These are phyloP conservation scores for Chalaropsis ovoidea DNA, from an alignment of 2,329 filamentous ascomycete genomes.

Conservation along the genomic window DNA sequence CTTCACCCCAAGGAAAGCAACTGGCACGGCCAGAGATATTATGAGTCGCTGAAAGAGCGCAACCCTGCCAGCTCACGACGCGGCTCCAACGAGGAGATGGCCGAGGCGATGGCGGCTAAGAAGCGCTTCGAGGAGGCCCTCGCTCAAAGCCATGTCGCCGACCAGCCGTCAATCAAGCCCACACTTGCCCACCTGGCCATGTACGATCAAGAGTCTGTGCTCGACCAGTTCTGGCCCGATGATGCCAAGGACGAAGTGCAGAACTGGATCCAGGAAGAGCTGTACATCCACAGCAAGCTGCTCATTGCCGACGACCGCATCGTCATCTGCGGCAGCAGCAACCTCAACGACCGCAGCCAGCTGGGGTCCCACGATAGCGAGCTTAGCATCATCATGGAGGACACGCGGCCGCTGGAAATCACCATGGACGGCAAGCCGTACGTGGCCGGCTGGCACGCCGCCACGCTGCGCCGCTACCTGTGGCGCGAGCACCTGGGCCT, in stretches of 20 bases:
- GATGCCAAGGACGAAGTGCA: slow-evolving; percentile 66
- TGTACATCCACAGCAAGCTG: slow-evolving; percentile 90
- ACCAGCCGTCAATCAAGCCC: slow-evolving; percentile 30
- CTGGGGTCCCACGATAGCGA: slow-evolving; percentile 85
- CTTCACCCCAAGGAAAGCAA: slow-evolving; percentile 54
- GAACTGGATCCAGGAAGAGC: slow-evolving; percentile 89
- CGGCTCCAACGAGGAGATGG: slow-evolving; percentile 35
- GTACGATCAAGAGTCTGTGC: slow-evolving; percentile 44
- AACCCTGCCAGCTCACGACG: slow-evolving; percentile 41
- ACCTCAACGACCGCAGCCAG: slow-evolving; percentile 85
- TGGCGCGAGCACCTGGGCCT: slow-evolving; percentile 89
- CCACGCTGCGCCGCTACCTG: slow-evolving; percentile 68
- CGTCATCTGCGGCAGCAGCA: slow-evolving; percentile 77
- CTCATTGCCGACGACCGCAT: slow-evolving; percentile 79
- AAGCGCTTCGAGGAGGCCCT: slow-evolving; percentile 32
- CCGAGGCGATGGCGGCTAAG: slow-evolving; percentile 41
- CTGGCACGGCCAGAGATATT: slow-evolving; percentile 45
- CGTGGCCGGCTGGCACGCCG: slow-evolving; percentile 69
- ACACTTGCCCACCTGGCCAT: slow-evolving; percentile 70
- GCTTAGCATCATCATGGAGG: slow-evolving; percentile 80
- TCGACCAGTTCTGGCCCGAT: slow-evolving; percentile 67
- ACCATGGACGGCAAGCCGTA: slow-evolving; percentile 71
- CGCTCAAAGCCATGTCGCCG: slow-evolving; percentile 27
- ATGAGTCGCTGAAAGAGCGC: slow-evolving; percentile 20
- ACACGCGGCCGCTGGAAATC: slow-evolving; percentile 59